Percentiles rank a stretch among this genome's conserved stretches.
Conservation (phyloP, 352 stramenopile genomes). For the Globisporangium okanoganense region DNA sequence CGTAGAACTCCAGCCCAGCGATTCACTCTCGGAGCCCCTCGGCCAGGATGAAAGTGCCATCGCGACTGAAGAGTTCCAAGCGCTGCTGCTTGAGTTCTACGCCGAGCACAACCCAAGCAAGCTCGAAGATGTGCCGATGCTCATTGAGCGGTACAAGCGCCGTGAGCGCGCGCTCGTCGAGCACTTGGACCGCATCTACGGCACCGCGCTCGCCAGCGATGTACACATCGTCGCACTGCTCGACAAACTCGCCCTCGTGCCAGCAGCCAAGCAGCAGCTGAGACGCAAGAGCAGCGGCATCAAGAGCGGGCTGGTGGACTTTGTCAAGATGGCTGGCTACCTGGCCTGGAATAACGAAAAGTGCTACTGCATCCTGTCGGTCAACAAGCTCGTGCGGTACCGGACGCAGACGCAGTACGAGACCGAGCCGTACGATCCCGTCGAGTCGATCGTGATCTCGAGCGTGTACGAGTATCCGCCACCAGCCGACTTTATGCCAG, state of each 20-base stretch:
- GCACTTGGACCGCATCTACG: constrained; percentile 70
- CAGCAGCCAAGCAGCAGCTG: neutral
- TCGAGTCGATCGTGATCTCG: constrained; percentile 36
- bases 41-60: constrained; percentile 6
- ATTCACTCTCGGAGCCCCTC: neutral
- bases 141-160: constrained; percentile 40
- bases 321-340: constrained; percentile 37
- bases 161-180: constrained; percentile 51
- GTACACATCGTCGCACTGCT: constrained; percentile 28
- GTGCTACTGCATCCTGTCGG: constrained; percentile 42
- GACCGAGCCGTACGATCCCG: constrained; percentile 30
- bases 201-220: constrained; percentile 37
- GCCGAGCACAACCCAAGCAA: constrained; percentile 58
- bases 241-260: constrained; percentile 10
- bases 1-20: neutral
- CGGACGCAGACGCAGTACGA: constrained; percentile 35
- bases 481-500: constrained; percentile 9
- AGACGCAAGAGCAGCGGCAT: constrained; percentile 25
- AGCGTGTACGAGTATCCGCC: constrained; percentile 41
- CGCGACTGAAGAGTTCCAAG: constrained; percentile 21
- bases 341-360: constrained; percentile 38
- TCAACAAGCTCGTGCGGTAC: constrained; percentile 54
- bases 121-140: constrained; percentile 49
- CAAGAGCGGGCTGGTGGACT: constrained; percentile 33
- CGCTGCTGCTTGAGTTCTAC: constrained; percentile 50